Evolutionary conservation across 2,329 filamentous ascomycete genomes (phyloP), one percentile per base, ranked within the genome.

Genomic region (Sporothrix brunneoviolacea): DNA sequence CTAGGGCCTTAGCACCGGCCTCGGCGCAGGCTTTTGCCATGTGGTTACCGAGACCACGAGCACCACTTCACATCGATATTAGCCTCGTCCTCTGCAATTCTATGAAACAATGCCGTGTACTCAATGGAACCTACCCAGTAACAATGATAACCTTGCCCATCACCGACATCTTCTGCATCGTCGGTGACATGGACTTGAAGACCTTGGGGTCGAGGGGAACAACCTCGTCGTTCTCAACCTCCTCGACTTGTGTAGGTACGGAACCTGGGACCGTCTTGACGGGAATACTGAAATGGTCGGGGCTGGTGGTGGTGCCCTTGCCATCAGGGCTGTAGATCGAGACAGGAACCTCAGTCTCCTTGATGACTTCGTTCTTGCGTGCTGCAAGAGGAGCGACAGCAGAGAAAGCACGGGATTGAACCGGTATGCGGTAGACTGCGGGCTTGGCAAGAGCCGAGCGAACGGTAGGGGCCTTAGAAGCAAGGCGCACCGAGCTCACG

Each of bases 11-110:
- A 44, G 84, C 82, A 52, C 86, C 86, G 48, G 84, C 85, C 70
- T 91, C 86, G 43, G 84, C 82, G 57, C 86, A 83, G 50, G 84
- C 86, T 54, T 84, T 80, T 42, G 86, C 85, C 83, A 90, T 90
- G 71, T 84, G 76, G 75, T 86, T 87, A 44, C 86, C 86, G 6
- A 91, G 74, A 62, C 86, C 86, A 60, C 86, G 83, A 55, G 84
- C 86, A 65, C 83, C 86, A 62, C 84, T 84, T 28, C 16, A 33
- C 21, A 43, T 30, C n/a, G 28, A 19, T 50, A 58, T 71, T 56
- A 70, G 60, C 48, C 8, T 21, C 37, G 15, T n/a, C 10, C 4
- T 32, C 32, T 43, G n/a, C 4, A 19, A 32, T 24, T n/a, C n/a
- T n/a, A n/a, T n/a, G n/a, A n/a, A n/a, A n/a, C n/a, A n/a, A n/a